A percentile compares a stretch with the other conserved stretches of the same genome.
Conservation (phyloP, 805 yeast species). For the Sugiyamaella floridensis region DNA sequence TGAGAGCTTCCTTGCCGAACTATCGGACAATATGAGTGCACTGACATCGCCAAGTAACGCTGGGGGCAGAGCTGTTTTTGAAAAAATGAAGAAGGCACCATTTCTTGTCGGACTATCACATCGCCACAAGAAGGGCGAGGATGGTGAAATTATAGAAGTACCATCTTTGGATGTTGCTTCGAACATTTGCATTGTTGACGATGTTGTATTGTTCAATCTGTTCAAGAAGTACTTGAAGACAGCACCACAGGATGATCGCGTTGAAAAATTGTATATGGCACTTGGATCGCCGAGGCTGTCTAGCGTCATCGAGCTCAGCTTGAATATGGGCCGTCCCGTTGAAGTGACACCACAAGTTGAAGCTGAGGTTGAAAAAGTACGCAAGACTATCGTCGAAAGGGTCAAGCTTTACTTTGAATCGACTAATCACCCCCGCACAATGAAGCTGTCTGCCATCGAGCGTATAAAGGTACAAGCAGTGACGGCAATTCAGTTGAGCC, state of each 20-base stretch:
- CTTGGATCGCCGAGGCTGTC: slow-evolving; percentile 30
- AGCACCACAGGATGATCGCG: slow-evolving; percentile 29
- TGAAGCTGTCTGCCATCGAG: slow-evolving; percentile 11
- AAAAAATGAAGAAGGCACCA: slow-evolving; percentile 22
- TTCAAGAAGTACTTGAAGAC: slow-evolving; percentile 28
- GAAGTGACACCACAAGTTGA: slow-evolving; percentile 7
- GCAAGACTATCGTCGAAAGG: slow-evolving; percentile 28
- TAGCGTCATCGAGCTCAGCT: slow-evolving; percentile 21
- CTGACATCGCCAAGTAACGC: not conserved
- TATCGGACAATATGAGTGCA: slow-evolving; percentile 1
- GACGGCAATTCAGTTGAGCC: slow-evolving; percentile 21
- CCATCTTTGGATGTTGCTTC: slow-evolving; percentile 23
- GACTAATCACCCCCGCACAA: slow-evolving; percentile 14
- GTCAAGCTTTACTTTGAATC: slow-evolving; percentile 28
- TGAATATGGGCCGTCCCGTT: slow-evolving; percentile 23
- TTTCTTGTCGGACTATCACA: slow-evolving; percentile 27
- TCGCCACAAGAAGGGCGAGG: slow-evolving; percentile 14
- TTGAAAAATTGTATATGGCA: slow-evolving; percentile 27
- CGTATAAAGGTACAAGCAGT: slow-evolving; percentile 22
- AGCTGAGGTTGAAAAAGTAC: slow-evolving; percentile 8
- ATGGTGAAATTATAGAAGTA: not conserved
- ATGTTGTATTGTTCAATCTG: slow-evolving; percentile 31
- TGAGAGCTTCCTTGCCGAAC: slow-evolving; percentile 16
- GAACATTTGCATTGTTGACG: slow-evolving; percentile 32
- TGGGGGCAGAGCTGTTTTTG: not conserved